Evolutionary conservation across 768 basidiomycete genomes (phyloP).

Genomic region (Austroboletus eburneus): DNA sequence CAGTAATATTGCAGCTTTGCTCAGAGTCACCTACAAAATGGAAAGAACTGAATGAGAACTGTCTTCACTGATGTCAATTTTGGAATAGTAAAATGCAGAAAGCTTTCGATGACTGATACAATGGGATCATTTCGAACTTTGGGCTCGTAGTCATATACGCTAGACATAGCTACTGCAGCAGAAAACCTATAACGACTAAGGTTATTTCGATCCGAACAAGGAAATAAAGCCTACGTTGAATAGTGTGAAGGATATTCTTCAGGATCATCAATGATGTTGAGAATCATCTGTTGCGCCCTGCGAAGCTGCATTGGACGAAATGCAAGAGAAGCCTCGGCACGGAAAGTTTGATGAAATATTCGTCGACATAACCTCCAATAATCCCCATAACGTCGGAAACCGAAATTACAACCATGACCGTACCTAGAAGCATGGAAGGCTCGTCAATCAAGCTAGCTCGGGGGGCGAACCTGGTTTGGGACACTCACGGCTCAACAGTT

Average conservation of each 20-base stretch:
- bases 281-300: too few relatives aligned
- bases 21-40: slow-evolving; percentile 11
- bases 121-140: slow-evolving; percentile 6
- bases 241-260: too few relatives aligned
- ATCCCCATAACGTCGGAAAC: too few relatives aligned
- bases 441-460: too few relatives aligned
- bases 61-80: slow-evolving; percentile 4
- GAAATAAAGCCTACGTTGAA: too few relatives aligned
- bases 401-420: slow-evolving; percentile 3
- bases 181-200: slow-evolving; percentile 19
- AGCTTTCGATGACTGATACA: slow-evolving; percentile 3
- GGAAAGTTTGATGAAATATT: slow-evolving; percentile 14
- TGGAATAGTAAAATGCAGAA: neutral
- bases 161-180: slow-evolving; percentile 26
- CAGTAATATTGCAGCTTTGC: neutral
- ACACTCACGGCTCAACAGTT: too few relatives aligned
- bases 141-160: slow-evolving; percentile 15
- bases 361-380: slow-evolving; percentile 13
- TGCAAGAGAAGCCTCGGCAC: slow-evolving; percentile 4
- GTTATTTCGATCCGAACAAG: neutral
- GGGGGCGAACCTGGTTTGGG: too few relatives aligned
- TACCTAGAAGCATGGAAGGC: slow-evolving; percentile 8
- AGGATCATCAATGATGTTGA: too few relatives aligned
- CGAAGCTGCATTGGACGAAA: too few relatives aligned
- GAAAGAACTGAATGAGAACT: slow-evolving; percentile 9